Conservation (phyloP, 768 basidiomycete genomes). For the Macrolepiota dolichaula region DNA sequence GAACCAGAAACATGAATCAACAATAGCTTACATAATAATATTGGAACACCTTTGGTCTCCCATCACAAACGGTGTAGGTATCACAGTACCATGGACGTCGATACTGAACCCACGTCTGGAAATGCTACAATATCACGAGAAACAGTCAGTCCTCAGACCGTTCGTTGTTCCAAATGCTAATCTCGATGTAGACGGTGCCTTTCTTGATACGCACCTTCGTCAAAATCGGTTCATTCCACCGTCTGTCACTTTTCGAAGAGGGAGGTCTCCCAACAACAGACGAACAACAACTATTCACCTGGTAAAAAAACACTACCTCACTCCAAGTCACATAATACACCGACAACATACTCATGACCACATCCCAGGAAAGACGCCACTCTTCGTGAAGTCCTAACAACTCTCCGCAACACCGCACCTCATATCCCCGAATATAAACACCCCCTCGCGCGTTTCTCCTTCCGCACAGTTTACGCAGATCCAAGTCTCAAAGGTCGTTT, state of each 20-base stretch:
- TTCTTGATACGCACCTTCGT: slow-evolving; percentile 82
- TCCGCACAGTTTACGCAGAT: slow-evolving; percentile 79
- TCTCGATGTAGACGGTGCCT: slow-evolving; percentile 58
- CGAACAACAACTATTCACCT: slow-evolving; percentile 80
- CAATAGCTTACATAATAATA: slow-evolving; percentile 3
- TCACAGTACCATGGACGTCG: slow-evolving; percentile 16
- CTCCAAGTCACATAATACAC: neutral
- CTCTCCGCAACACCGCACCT: slow-evolving; percentile 70
- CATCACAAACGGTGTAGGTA: neutral
- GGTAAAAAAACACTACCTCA: slow-evolving; percentile 44
- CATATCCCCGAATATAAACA: slow-evolving; percentile 71
- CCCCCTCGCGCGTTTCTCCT: slow-evolving; percentile 78
- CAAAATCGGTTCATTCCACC: slow-evolving; percentile 78
- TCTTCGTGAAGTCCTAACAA: slow-evolving; percentile 73
- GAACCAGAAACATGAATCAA: neutral
- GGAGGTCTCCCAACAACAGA: slow-evolving; percentile 73
- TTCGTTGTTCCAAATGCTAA: neutral
- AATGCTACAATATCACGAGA: slow-evolving; percentile 52
- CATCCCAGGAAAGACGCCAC: slow-evolving; percentile 85
- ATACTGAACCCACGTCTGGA: slow-evolving; percentile 32
- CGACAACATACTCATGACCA: neutral
- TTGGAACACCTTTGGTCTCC: neutral
- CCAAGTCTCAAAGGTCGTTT: slow-evolving; percentile 68
- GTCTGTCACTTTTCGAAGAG: slow-evolving; percentile 72
- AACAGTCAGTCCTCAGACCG: slow-evolving; percentile 37